phyloP scores from a whole-genome alignment of 169 alveolate species.

The Plasmodium berghei region DNA sequence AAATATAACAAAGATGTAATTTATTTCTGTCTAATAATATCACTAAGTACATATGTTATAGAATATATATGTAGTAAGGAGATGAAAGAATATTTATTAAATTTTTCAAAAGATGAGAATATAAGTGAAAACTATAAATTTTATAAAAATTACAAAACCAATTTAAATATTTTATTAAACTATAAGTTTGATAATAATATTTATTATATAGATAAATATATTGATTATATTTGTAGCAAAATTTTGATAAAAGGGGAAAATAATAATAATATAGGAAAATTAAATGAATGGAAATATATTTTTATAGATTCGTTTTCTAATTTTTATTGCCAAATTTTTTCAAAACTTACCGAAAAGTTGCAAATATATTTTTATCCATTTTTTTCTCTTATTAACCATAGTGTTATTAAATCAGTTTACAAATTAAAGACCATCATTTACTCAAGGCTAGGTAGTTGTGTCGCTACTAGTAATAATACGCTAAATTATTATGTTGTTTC shows the following conservation, averaged over 20 bases:
- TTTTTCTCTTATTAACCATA: slow-evolving; percentile 33
- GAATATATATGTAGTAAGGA: slow-evolving; percentile 43
- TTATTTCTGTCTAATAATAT: slow-evolving; percentile 47
- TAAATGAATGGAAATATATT: slow-evolving; percentile 8
- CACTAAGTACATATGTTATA: slow-evolving; percentile 16
- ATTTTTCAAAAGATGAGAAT: not conserved
- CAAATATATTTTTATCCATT: slow-evolving; percentile 52
- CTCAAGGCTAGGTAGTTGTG: too few relatives aligned
- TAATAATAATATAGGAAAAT: not conserved
- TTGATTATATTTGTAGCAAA: slow-evolving; percentile 32
- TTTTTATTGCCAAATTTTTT: slow-evolving; percentile 58
- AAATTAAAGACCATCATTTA: not conserved
- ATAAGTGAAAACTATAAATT: not conserved
- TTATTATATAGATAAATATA: slow-evolving; percentile 59
- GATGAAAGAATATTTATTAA: slow-evolving; percentile 8
- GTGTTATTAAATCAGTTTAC: slow-evolving; percentile 26
- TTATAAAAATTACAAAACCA: not conserved
- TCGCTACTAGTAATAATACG: too few relatives aligned
- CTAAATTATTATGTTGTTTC: not conserved
- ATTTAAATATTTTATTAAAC: slow-evolving; percentile 35
- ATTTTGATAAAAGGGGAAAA: slow-evolving; percentile 12
- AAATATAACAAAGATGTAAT: slow-evolving; percentile 24
- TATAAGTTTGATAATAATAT: slow-evolving; percentile 42
- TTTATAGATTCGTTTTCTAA: slow-evolving; percentile 31
- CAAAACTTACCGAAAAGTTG: slow-evolving; percentile 24